Evolutionary conservation across 495 filamentous ascomycete species (phyloP).

Genomic region (Hypoxylon intermedium): DNA sequence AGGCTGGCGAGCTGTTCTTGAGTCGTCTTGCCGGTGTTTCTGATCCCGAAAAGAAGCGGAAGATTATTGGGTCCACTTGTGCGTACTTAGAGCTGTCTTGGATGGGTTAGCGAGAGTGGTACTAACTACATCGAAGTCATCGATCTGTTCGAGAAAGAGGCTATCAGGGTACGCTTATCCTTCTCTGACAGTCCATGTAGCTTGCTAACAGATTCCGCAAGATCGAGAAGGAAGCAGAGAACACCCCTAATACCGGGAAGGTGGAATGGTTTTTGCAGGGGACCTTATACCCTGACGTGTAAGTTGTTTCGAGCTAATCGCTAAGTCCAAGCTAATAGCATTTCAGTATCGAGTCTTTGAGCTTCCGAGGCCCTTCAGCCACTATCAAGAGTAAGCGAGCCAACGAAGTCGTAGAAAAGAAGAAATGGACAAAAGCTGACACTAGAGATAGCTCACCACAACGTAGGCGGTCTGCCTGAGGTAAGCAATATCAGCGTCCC

Average conservation of each 20-base stretch:
- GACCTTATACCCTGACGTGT: conserved; percentile 70
- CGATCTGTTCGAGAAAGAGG: conserved; percentile 85
- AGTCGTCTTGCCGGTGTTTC: conserved; percentile 72
- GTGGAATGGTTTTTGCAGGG: conserved; percentile 88
- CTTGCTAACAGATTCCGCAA: too few species aligned
- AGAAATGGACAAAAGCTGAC: too few species aligned
- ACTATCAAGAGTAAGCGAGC: conserved; percentile 76
- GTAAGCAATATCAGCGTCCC: too few species aligned
- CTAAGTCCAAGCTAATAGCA: too few species aligned
- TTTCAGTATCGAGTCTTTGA: conserved; percentile 81
- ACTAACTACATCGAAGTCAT: conserved; percentile 56
- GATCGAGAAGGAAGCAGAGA: conserved; percentile 72
- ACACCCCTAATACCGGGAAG: conserved; percentile 66
- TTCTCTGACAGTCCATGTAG: too few species aligned
- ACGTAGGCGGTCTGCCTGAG: conserved; percentile 80
- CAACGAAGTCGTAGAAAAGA: too few species aligned
- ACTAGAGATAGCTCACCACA: conserved; percentile 65
- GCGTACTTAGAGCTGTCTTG: too few species aligned
- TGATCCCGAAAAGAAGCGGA: conserved; percentile 92
- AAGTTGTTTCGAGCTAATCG: conserved; percentile 40
- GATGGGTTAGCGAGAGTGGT: too few species aligned
- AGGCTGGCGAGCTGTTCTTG: conserved; percentile 79
- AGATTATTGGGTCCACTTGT: conserved; percentile 84
- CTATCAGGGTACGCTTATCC: too few species aligned
- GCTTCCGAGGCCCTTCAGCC: conserved; percentile 78